These are phyloP conservation scores for Penicillium egyptiacum DNA, from an alignment of 495 filamentous ascomycete genomes.

Conservation along the genomic window DNA sequence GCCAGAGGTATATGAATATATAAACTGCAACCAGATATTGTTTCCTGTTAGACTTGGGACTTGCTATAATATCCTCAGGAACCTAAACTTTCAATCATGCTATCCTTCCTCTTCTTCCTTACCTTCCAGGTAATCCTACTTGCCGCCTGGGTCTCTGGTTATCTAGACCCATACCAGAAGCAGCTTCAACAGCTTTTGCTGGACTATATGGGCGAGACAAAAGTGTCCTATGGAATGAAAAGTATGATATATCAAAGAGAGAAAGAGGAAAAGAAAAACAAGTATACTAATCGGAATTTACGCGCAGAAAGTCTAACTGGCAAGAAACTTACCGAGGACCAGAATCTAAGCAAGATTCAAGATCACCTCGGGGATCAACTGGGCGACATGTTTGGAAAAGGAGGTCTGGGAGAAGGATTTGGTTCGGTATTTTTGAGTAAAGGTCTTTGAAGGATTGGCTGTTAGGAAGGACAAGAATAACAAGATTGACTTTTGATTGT, in stretches of 20 bases:
- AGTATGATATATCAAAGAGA: constrained; percentile 23
- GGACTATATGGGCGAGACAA: constrained; percentile 55
- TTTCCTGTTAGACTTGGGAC: neutral
- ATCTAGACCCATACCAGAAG: constrained; percentile 38
- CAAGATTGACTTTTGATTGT: neutral
- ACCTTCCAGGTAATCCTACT: constrained; percentile 24
- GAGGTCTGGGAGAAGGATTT: constrained; percentile 23
- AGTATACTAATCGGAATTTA: neutral
- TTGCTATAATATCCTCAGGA: neutral
- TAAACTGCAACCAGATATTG: neutral
- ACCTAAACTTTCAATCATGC: constrained; percentile 16
- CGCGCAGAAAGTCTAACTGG: constrained; percentile 28
- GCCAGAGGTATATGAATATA: constrained; percentile 3
- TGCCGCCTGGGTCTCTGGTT: constrained; percentile 37
- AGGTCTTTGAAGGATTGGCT: constrained; percentile 8
- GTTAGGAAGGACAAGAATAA: neutral
- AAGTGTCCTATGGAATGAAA: constrained; percentile 41
- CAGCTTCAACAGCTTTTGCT: constrained; percentile 47
- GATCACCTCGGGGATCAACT: constrained; percentile 34
- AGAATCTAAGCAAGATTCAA: constrained; percentile 40
- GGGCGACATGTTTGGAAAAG: constrained; percentile 25
- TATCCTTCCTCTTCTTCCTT: constrained; percentile 30
- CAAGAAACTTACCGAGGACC: constrained; percentile 36
- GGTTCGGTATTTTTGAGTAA: constrained; percentile 30
- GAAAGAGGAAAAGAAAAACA: neutral